phyloP scores from a whole-genome alignment of 257 asterid genomes.

The Prunella vulgaris region DNA sequence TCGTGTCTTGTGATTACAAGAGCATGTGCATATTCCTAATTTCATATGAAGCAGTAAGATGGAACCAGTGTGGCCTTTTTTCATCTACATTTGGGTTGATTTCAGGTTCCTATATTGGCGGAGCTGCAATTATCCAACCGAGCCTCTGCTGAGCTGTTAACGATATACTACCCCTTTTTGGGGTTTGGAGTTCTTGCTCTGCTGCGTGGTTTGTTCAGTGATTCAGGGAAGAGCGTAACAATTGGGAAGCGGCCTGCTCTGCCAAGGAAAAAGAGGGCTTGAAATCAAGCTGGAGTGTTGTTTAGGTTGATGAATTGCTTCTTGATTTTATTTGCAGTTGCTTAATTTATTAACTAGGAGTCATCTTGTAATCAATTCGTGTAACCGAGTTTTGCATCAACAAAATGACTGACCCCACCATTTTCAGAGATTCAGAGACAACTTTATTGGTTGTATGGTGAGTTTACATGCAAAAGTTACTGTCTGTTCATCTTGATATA shows the following conservation, averaged over 20 bases:
- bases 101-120: conserved; percentile 63
- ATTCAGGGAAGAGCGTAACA: conserved; percentile 38
- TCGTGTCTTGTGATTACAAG: background rate
- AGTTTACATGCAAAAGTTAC: background rate
- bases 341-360: background rate
- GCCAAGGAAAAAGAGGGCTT: conserved; percentile 62
- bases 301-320: conserved; percentile 1
- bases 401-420: background rate
- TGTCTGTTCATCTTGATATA: background rate
- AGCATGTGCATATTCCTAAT: background rate
- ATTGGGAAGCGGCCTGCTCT: conserved; percentile 37
- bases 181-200: conserved; percentile 57
- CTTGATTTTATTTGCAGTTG: conserved; percentile 20
- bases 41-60: background rate
- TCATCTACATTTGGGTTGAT: conserved; percentile 9
- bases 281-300: conserved; percentile 19
- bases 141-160: conserved; percentile 59
- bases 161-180: conserved; percentile 62
- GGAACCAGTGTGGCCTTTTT: background rate
- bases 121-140: conserved; percentile 56
- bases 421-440: background rate
- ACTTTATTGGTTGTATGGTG: background rate
- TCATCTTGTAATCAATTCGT: background rate
- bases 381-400: background rate
- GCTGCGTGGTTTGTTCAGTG: conserved; percentile 56